Conservation (phyloP, 257 asterid species). For the Solanum pimpinellifolium region DNA sequence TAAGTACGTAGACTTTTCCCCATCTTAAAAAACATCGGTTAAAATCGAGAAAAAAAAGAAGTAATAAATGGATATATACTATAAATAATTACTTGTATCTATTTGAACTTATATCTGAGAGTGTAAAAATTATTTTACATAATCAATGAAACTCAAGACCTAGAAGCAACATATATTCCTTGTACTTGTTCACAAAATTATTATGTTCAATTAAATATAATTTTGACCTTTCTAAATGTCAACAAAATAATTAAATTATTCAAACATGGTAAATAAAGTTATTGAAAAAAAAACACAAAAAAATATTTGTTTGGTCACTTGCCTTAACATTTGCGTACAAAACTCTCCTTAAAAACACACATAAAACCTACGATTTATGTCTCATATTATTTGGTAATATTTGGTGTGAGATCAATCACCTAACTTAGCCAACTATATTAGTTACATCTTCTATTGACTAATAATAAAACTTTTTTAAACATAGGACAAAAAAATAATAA, state of each 20-base stretch:
- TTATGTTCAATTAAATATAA: neutral
- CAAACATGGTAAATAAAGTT: neutral
- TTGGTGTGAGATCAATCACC: slow-evolving; percentile 46
- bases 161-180: neutral
- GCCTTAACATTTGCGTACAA: neutral
- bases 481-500: too few species aligned
- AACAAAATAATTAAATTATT: neutral
- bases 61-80: too few species aligned
- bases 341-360: neutral
- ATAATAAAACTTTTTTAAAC: slow-evolving; percentile 4
- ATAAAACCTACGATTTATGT: neutral
- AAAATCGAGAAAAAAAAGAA: neutral
- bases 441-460: slow-evolving; percentile 94
- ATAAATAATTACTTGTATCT: neutral
- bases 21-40: neutral
- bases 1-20: too few species aligned
- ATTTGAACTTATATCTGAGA: neutral
- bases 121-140: neutral
- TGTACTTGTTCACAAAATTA: neutral
- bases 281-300: neutral
- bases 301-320: neutral
- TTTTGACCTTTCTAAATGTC: neutral
- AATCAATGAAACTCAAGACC: neutral
- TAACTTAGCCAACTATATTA: slow-evolving; percentile 37
- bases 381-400: slow-evolving; percentile 15